phyloP scores from a whole-genome alignment of 768 basidiomycete species.

The Mycena floridula region DNA sequence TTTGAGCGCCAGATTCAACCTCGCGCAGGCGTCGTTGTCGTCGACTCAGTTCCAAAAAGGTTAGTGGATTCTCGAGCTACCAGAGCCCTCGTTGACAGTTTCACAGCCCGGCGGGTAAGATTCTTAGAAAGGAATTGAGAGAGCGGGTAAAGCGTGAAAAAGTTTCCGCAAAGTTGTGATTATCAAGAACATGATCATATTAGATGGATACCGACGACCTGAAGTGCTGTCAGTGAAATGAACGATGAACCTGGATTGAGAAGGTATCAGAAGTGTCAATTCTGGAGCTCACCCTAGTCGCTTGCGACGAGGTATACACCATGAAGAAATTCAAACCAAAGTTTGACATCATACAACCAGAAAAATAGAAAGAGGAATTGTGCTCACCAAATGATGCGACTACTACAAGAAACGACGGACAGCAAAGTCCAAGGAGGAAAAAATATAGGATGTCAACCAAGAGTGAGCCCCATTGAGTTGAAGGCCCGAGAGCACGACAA shows the following conservation, averaged over 20 bases:
- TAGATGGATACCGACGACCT: no score
- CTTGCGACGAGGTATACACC: slow-evolving; percentile 61
- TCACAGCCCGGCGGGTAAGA: slow-evolving; percentile 78
- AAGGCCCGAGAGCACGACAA: slow-evolving; percentile 49
- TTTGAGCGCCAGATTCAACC: neutral
- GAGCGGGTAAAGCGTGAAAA: slow-evolving; percentile 63
- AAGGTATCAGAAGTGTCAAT: slow-evolving; percentile 52
- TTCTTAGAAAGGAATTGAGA: no score
- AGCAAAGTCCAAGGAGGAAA: slow-evolving; percentile 49
- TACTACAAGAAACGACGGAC: slow-evolving; percentile 25
- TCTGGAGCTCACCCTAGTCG: slow-evolving; percentile 69
- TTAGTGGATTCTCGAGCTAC: slow-evolving; percentile 16
- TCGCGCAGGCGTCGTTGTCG: slow-evolving; percentile 52
- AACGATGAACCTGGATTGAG: neutral
- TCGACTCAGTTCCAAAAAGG: slow-evolving; percentile 68
- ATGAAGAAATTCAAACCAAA: slow-evolving; percentile 86
- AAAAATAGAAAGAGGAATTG: slow-evolving; percentile 8
- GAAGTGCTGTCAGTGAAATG: no score
- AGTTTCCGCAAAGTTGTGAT: no score
- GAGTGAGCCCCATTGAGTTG: slow-evolving; percentile 94
- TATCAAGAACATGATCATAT: no score
- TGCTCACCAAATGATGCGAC: slow-evolving; percentile 15
- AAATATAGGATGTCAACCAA: slow-evolving; percentile 59
- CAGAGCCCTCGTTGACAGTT: neutral
- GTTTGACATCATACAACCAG: slow-evolving; percentile 49